A percentile compares a stretch with the other conserved stretches of the same genome.
Conservation (phyloP, 768 basidiomycete genomes). For the Pulveroboletus sp. region DNA sequence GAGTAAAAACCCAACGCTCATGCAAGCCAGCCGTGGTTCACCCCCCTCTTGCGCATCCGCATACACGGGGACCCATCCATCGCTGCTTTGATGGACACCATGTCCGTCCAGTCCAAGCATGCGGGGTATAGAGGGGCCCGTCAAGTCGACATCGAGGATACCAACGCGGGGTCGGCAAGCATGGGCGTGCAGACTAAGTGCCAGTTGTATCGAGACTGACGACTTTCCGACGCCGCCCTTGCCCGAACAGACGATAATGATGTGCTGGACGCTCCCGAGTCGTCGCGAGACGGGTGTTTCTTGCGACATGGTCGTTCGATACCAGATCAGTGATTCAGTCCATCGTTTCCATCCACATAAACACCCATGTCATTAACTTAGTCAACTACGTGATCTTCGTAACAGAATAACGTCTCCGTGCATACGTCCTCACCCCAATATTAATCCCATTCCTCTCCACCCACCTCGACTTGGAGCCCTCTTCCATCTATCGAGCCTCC, state of each 20-base stretch:
- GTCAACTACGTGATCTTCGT: not conserved
- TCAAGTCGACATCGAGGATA: conserved; percentile 92
- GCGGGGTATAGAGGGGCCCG: conserved; percentile 91
- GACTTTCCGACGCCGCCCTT: conserved; percentile 99
- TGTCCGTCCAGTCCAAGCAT: conserved; percentile 91
- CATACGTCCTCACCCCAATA: not conserved
- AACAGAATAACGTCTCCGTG: conserved; percentile 1
- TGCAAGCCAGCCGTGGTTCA: conserved; percentile 76
- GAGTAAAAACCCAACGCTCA: conserved; percentile 95
- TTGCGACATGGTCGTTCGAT: conserved; percentile 21
- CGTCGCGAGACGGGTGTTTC: conserved; percentile 69
- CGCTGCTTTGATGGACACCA: conserved; percentile 88
- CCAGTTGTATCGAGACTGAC: conserved; percentile 90
- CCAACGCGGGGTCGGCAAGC: conserved; percentile 71
- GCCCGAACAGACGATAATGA: conserved; percentile 92
- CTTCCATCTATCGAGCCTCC: conserved; percentile 67
- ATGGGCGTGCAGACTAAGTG: conserved; percentile 76
- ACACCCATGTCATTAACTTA: conserved; percentile 7
- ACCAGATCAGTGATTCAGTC: no score
- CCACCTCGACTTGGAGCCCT: conserved; percentile 53
- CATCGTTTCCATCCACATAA: not conserved
- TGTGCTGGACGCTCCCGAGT: conserved; percentile 69
- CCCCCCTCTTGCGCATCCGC: conserved; percentile 61
- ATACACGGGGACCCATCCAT: conserved; percentile 98
- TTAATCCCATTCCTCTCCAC: conserved; percentile 9